These are phyloP conservation scores for Scenedesmus sp. DNA, from an alignment of 163 green algal species.

Conservation along the genomic window DNA sequence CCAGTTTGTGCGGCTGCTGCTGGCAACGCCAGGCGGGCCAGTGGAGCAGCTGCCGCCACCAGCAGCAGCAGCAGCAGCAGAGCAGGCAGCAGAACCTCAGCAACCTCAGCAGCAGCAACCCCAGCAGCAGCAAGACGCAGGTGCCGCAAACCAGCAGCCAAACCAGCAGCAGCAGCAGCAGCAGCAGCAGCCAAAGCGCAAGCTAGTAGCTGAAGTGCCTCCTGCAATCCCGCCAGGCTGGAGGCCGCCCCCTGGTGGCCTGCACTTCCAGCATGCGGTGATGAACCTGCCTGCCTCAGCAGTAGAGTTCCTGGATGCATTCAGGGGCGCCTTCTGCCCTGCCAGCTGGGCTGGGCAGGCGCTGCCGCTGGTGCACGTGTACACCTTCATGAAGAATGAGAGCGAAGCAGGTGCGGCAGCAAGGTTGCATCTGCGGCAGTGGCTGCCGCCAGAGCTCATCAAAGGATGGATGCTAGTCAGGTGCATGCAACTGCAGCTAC, in stretches of 20 bases:
- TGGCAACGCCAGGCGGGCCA: slow-evolving; percentile 49
- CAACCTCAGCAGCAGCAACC: slow-evolving; percentile 31
- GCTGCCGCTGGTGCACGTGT: slow-evolving; percentile 94
- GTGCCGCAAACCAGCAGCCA: slow-evolving; percentile 22
- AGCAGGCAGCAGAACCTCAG: neutral
- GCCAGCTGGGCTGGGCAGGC: slow-evolving; percentile 69
- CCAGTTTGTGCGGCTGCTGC: slow-evolving; percentile 83
- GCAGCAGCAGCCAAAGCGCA: slow-evolving; percentile 31
- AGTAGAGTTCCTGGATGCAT: slow-evolving; percentile 93
- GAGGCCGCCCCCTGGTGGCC: slow-evolving; percentile 12
- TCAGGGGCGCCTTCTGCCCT: slow-evolving; percentile 80
- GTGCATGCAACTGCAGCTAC: too few species aligned
- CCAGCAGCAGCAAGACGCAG: slow-evolving; percentile 6
- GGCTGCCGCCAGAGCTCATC: too few species aligned
- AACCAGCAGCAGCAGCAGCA: slow-evolving; percentile 18
- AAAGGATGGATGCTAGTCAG: too few species aligned
- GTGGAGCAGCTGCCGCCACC: slow-evolving; percentile 38
- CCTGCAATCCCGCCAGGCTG: slow-evolving; percentile 32
- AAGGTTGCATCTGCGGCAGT: too few species aligned
- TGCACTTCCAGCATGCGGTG: slow-evolving; percentile 66
- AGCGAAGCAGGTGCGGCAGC: slow-evolving; percentile 71
- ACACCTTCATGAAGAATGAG: slow-evolving; percentile 93
- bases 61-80: neutral
- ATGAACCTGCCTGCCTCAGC: slow-evolving; percentile 98
- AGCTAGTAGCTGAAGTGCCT: slow-evolving; percentile 30